Base-by-base conservation (phyloP, 176 grass and related monocot genomes). In the Oropetium thomaeum region DNA sequence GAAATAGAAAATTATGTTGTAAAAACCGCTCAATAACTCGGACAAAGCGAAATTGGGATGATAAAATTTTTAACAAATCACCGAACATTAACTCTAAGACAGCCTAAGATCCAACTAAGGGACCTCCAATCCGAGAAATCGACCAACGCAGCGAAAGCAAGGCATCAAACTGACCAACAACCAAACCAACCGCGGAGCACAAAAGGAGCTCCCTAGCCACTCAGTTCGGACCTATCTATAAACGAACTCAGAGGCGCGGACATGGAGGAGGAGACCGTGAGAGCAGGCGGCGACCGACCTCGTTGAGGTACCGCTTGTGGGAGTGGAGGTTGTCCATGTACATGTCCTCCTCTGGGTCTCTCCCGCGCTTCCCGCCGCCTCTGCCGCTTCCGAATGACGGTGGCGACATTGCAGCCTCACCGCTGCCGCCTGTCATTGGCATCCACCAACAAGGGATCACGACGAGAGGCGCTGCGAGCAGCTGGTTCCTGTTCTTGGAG, bases 281-380 rank as follows among this genome's bases (percentile, higher is more conserved):
- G 20, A 5, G 47, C 0, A 8, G 52, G 15, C 9, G 23, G 53
- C 13, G 48, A 39, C 62, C 1, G 43, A 97, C 96, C 91, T 99
- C 91, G 55, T 87, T 95, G 67, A 99, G 91, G 72, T 99, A 99
- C 15, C 96, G 89, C 80, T 99, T 99, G 84, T 89, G 87, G 34
- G 91, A 99, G 77, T 99, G 84, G 76, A 99, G 92, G 72, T 99
- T 99, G 84, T 99, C 96, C 11, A 99, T 78, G 85, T 95, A 95
- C 31, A 99, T 89, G 79, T 95, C 91, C 70, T 95, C 96, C 69
- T 99, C 91, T 35, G 91, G 96, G 82, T 99, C 96, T 73, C 91
- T 87, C 12, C 84, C 84, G 62, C 96, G 90, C 89, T 99, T 99
- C 22, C 78, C 86, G 16, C 79, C 47, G 63, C 83, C 43, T 29